phyloP scores from a whole-genome alignment of 2,329 filamentous ascomycete genomes.

The Trichothecium roseum region DNA sequence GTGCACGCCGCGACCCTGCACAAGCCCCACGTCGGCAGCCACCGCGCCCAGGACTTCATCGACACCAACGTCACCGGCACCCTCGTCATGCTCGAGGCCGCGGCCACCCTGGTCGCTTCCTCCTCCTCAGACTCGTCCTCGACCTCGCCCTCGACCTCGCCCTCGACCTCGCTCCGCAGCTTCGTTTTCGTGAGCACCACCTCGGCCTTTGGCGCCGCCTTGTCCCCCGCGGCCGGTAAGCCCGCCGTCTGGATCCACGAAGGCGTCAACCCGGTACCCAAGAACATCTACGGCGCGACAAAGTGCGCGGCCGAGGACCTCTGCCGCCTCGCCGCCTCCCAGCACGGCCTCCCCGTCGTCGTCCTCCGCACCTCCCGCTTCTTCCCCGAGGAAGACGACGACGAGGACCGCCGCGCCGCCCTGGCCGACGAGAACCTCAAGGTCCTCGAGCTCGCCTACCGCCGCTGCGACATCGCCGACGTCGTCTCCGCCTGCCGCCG shows the following conservation, averaged over 20 bases:
- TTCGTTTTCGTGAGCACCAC: conserved; percentile 37
- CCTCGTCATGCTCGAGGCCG: conserved; percentile 28
- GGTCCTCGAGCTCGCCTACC: conserved; percentile 34
- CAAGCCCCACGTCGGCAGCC: conserved; percentile 35
- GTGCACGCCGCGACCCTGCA: conserved; percentile 35
- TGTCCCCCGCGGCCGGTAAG: conserved; percentile 21
- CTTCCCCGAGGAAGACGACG: conserved; percentile 37
- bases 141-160: no score
- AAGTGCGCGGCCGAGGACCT: conserved; percentile 38
- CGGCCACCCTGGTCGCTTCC: conserved; percentile 11
- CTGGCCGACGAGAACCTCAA: conserved; percentile 34
- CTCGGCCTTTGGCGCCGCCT: conserved; percentile 30
- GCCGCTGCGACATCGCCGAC: conserved; percentile 32
- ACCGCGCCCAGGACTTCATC: conserved; percentile 31
- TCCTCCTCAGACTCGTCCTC: no score
- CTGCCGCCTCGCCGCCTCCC: conserved; percentile 28
- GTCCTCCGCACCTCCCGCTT: conserved; percentile 37
- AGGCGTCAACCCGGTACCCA: conserved; percentile 25
- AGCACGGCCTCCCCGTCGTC: conserved; percentile 27
- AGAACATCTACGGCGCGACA: conserved; percentile 39
- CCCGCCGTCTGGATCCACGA: conserved; percentile 36
- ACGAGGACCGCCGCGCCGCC: conserved; percentile 23
- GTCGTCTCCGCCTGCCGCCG: conserved; percentile 29
- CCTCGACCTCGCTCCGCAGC: conserved; percentile 13
- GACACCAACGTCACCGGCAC: conserved; percentile 35